phyloP scores from a whole-genome alignment of 768 basidiomycete species.

The Russula ochroleuca region DNA sequence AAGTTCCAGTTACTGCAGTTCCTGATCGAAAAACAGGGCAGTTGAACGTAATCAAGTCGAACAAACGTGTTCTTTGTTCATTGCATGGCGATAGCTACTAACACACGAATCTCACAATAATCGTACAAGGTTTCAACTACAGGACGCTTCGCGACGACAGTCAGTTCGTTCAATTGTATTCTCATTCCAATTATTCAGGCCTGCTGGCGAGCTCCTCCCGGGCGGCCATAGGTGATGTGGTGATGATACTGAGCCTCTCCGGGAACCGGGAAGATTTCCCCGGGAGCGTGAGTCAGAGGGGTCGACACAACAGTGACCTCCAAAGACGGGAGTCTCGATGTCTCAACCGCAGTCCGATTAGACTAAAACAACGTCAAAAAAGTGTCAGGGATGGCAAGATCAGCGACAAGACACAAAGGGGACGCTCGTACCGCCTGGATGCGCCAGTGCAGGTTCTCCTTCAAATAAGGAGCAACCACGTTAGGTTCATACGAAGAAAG shows the following conservation, averaged over 20 bases:
- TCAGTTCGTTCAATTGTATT: background rate
- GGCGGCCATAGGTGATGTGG: conserved; percentile 18
- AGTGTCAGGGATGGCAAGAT: background rate
- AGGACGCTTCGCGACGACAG: background rate
- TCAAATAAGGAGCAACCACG: conserved; percentile 40
- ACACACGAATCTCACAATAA: background rate
- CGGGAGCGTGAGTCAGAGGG: conserved; percentile 5
- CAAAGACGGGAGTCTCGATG: conserved; percentile 15
- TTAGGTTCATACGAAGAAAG: conserved; percentile 37
- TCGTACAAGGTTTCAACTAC: background rate
- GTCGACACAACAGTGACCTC: conserved; percentile 21
- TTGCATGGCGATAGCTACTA: background rate
- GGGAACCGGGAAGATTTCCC: conserved; percentile 14
- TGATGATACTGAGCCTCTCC: conserved; percentile 13
- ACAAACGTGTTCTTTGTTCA: background rate
- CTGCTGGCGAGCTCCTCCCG: conserved; percentile 11
- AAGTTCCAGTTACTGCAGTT: too few species aligned
- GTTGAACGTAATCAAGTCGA: too few species aligned
- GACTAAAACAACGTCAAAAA: background rate
- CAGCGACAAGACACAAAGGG: background rate
- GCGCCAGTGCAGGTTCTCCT: conserved; percentile 40
- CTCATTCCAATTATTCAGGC: conserved; percentile 5
- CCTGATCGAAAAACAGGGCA: background rate
- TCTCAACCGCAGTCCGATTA: conserved; percentile 1
- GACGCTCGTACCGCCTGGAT: conserved; percentile 24